Evolutionary conservation across 441 rosid genomes (phyloP), one percentile per base, ranked within the genome.

Genomic region (Erysimum cheiri): DNA sequence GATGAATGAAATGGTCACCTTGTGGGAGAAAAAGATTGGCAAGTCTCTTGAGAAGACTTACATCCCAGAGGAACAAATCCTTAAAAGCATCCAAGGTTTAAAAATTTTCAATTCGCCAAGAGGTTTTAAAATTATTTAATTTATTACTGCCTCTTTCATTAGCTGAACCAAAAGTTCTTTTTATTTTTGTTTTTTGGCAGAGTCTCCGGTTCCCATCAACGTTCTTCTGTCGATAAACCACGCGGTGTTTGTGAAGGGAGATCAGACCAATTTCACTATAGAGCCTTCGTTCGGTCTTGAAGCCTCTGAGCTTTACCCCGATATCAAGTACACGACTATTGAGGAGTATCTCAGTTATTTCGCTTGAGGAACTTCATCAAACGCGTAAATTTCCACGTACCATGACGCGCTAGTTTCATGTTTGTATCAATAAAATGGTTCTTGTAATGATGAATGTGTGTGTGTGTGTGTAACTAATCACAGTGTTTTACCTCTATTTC

Each of bases 21-120:
- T 85, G 8, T 87, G 91, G 91, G 91, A 87, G 84, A 83, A 73
- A 31, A 73, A 80, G 76, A 87, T 87, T 6, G 86, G 85, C n/a
- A 83, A 85, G 72, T 69, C 80, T 13, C 87, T 87, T 11, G 83
- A 83, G 67, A 83, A 80, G 70, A 69, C 64, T 37, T 46, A 82
- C 58, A 66, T 84, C 14, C 64, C 83, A 5, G 91, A 81, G 47
- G 87, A 80, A 58, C 74, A 84, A 66, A 22, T 86, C 43, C 84
- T 86, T 28, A 79, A 81, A 78, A 72, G 72, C 77, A 82, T 86
- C 69, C 81, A 78, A 78, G 86, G 90, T 83, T 60, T 35, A 8
- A 15, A 39, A 60, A 43, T 14, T 15, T 19, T 1, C 32, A 29
- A 3, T 33, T 58, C 60, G 54, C 1, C 37, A 52, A 35, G 6